Evolutionary conservation across 2,329 filamentous ascomycete species (phyloP).

Genomic region (Gremmenia infestans): DNA sequence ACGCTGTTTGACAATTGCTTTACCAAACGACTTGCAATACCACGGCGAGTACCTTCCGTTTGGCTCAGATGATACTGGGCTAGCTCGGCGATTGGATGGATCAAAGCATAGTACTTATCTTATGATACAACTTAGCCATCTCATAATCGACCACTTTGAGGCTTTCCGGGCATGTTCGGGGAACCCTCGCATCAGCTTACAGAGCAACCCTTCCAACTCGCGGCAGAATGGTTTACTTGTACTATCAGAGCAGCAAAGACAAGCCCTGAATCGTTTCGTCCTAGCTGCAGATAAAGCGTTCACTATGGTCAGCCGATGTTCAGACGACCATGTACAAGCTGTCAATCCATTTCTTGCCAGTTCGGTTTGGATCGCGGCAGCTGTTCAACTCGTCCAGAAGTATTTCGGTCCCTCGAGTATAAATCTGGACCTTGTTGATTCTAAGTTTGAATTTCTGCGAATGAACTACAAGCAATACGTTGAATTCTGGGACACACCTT

Average conservation of each 20-base stretch:
- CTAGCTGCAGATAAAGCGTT: neutral
- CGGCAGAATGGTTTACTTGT: neutral
- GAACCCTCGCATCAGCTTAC: neutral
- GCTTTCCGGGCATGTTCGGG: neutral
- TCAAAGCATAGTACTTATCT: conserved; percentile 17
- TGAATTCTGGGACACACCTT: neutral
- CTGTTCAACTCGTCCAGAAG: neutral
- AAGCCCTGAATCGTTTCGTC: neutral
- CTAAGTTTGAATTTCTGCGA: neutral
- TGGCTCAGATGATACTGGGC: neutral
- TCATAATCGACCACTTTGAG: conserved; percentile 1
- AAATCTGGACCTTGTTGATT: neutral
- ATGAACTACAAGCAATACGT: neutral
- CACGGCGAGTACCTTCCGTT: conserved; percentile 31
- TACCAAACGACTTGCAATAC: conserved; percentile 31
- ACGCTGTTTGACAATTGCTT: conserved; percentile 26
- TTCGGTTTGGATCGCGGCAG: neutral
- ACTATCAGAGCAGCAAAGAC: neutral
- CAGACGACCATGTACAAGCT: neutral
- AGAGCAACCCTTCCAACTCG: neutral
- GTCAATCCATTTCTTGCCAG: neutral
- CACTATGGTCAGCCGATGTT: neutral
- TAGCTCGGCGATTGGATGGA: conserved; percentile 25
- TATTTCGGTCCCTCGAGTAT: neutral
- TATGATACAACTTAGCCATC: conserved; percentile 7